phyloP scores from a whole-genome alignment of 2,329 filamentous ascomycete species.

The Alternaria gansuensis region DNA sequence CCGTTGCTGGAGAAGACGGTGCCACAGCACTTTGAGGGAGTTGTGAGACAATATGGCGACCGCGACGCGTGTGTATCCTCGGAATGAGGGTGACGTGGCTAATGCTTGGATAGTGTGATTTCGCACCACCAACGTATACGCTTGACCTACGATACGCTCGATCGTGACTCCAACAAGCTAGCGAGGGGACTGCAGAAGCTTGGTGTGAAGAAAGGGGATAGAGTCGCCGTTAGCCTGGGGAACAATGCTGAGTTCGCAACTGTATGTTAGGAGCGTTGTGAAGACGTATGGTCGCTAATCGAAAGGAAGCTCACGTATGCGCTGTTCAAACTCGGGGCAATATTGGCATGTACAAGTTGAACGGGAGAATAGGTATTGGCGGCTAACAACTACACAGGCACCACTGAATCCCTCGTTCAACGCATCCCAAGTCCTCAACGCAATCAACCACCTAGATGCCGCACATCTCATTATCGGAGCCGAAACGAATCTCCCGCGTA shows the following conservation, averaged over 20 bases:
- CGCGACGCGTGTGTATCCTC: constrained; percentile 62
- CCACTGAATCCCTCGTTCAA: constrained; percentile 94
- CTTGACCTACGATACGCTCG: constrained; percentile 78
- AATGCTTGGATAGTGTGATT: constrained; percentile 58
- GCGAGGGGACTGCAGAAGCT: constrained; percentile 73
- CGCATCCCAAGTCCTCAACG: constrained; percentile 76
- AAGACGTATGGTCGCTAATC: constrained; percentile 17
- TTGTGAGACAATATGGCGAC: constrained; percentile 72
- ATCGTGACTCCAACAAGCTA: constrained; percentile 77
- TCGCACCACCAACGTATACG: constrained; percentile 68
- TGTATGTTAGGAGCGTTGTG: constrained; percentile 54
- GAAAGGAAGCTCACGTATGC: constrained; percentile 73
- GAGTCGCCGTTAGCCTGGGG: constrained; percentile 85
- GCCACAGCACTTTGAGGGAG: constrained; percentile 73
- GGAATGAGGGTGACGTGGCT: constrained; percentile 1
- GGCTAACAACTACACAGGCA: constrained; percentile 60
- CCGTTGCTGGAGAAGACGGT: constrained; percentile 73
- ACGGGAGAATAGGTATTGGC: no score
- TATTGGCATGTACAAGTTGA: constrained; percentile 66
- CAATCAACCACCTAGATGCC: constrained; percentile 77
- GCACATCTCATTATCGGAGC: constrained; percentile 83
- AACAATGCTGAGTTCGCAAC: constrained; percentile 86
- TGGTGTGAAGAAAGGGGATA: constrained; percentile 81
- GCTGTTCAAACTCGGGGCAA: constrained; percentile 90
- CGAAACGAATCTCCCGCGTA: constrained; percentile 81